These are phyloP conservation scores for Phyllosticta paracitricarpa DNA, from an alignment of 2,329 filamentous ascomycete genomes.

Conservation along the genomic window DNA sequence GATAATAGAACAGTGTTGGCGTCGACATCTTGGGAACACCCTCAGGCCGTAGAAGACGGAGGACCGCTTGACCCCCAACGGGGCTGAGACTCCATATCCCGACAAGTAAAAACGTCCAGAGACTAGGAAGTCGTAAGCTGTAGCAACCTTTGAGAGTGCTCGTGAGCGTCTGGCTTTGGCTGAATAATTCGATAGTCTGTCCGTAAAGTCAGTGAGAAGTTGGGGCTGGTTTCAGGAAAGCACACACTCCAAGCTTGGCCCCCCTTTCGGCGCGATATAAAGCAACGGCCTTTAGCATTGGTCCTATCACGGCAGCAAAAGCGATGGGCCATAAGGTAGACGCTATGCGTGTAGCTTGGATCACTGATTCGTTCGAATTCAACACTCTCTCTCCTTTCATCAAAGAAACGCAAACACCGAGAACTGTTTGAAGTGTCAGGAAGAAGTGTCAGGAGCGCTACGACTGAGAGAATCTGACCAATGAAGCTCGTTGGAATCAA, in stretches of 20 bases:
- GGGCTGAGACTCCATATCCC: neutral
- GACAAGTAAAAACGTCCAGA: neutral
- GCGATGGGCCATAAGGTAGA: constrained; percentile 3
- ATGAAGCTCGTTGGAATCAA: too few relatives aligned
- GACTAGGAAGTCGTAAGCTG: neutral
- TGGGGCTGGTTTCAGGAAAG: too few relatives aligned
- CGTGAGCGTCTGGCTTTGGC: neutral
- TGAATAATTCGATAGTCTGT: neutral
- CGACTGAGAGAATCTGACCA: too few relatives aligned
- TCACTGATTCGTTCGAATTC: neutral
- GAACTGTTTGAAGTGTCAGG: too few relatives aligned
- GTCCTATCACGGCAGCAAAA: neutral
- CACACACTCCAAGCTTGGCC: neutral
- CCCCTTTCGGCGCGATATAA: neutral
- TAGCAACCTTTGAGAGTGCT: neutral
- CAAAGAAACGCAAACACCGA: too few relatives aligned
- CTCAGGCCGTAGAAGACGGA: neutral
- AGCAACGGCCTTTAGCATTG: neutral
- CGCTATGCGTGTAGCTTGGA: neutral
- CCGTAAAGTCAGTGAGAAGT: too few relatives aligned
- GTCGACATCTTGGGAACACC: neutral
- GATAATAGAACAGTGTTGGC: neutral
- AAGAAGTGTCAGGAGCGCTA: too few relatives aligned
- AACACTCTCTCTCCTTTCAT: too few relatives aligned
- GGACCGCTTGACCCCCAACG: neutral